Conservation (phyloP, 805 yeast species). For the Yarrowia porcina region DNA sequence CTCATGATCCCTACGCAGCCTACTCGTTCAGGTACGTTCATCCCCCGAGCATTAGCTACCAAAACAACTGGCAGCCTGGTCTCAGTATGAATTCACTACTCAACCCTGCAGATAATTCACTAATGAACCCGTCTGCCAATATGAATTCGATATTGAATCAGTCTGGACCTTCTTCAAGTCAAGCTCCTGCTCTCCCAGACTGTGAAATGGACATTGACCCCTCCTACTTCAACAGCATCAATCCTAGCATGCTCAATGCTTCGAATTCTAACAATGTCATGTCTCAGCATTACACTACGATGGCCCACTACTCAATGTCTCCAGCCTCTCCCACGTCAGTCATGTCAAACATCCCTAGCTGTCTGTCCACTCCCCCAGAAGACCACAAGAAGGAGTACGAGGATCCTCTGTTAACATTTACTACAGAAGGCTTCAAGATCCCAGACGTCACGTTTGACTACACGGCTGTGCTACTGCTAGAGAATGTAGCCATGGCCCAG, state of each 20-base stretch:
- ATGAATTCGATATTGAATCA: too few relatives aligned
- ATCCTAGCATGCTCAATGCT: not conserved
- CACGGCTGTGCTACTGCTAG: not conserved
- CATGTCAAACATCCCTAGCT: not conserved
- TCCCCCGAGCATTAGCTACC: slow-evolving; percentile 4
- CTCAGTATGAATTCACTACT: not conserved
- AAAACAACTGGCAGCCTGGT: not conserved
- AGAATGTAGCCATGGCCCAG: not conserved
- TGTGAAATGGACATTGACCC: not conserved
- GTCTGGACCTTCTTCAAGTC: too few relatives aligned
- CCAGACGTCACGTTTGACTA: not conserved
- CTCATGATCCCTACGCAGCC: slow-evolving; percentile 5
- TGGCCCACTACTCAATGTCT: slow-evolving; percentile 9
- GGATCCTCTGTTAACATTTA: not conserved
- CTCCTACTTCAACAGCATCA: slow-evolving; percentile 1
- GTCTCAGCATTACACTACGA: not conserved
- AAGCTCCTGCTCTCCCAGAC: not conserved
- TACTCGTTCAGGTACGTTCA: slow-evolving; percentile 10
- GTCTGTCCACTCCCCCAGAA: not conserved
- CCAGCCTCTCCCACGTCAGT: not conserved
- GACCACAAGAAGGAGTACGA: not conserved
- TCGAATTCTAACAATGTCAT: not conserved
- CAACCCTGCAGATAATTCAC: not conserved
- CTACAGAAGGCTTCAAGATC: not conserved
- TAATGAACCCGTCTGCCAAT: too few relatives aligned